Evolutionary conservation across 2,329 filamentous ascomycete species (phyloP), one percentile per base, ranked within the genome.

Genomic region (Alternaria postmessia): DNA sequence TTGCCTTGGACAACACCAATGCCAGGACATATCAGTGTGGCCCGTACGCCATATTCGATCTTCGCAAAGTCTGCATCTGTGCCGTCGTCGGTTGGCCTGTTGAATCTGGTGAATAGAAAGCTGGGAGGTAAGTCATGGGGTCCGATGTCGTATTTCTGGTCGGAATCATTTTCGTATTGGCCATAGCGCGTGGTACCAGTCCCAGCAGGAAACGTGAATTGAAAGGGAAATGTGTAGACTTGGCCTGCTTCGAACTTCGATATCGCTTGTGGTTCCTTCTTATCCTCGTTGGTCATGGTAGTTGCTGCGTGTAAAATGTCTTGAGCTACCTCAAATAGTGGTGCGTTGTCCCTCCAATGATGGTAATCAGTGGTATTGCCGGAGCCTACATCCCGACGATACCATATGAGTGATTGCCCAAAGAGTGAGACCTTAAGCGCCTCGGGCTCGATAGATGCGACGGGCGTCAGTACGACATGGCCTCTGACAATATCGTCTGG

Each of bases 41-140:
- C 64, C 5, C 63, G 62, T 7, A 74, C 48, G 14, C 69, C 68
- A 44, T 74, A 74, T 18, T 62, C 43, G 22, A 73, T 61, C 18
- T 59, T 56, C 1, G 64, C 64, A 28, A 61, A 63, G 54, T 72
- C 60, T 1, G 69, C 62, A 1, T 47, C 62, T 1, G 61, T 61
- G 5, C 24, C 16, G 30, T 59, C 49, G 6, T 30, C 43, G 5
- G 12, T 30, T 9, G 14, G 9, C 4, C 11, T 46, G 43, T 12
- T 18, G 18, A 12, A 7, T 16, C 52, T 4, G 18, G 16, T 66
- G 28, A 51, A 51, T 5, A 61, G 43, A 48, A 74, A 73, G 2
- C 58, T 69, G 5, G 72, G 72, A 2, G 72, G 72, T 3, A 74
- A 58, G n/a, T 58, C 14, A 38, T 74, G 72, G 1, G 66, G 69